Conservation (phyloP, 2,329 filamentous ascomycete species). For the Calonectria leucothoes region DNA sequence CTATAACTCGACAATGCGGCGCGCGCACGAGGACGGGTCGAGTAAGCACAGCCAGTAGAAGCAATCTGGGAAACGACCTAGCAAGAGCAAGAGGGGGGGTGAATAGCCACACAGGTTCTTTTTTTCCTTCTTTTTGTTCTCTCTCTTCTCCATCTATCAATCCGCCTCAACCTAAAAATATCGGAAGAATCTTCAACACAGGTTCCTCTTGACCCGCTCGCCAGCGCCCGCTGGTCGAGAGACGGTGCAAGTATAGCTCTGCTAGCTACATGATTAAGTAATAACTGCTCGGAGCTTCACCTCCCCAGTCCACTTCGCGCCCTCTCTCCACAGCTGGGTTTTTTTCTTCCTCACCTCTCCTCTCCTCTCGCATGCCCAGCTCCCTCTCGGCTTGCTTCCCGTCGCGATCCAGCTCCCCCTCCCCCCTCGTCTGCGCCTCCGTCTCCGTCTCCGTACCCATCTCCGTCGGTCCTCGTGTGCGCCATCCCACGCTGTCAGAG, state of each 20-base stretch:
- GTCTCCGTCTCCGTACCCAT: no score
- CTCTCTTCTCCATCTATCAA: background rate
- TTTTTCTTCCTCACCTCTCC: background rate
- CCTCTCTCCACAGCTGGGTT: background rate
- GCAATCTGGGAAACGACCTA: background rate
- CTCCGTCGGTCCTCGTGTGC: background rate
- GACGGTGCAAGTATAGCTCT: background rate
- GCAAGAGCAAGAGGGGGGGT: no score
- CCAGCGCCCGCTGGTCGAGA: background rate
- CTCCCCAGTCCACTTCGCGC: background rate
- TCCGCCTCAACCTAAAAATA: no score
- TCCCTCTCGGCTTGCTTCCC: background rate
- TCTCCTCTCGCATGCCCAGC: background rate
- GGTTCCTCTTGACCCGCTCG: background rate
- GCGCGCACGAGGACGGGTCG: background rate
- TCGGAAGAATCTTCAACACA: background rate
- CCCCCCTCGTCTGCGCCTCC: no score
- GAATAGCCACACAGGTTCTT: background rate
- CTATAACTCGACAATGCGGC: background rate
- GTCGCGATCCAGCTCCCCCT: background rate
- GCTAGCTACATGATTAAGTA: constrained; percentile 23
- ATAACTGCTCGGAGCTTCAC: background rate
- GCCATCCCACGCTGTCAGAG: background rate
- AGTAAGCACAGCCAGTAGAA: background rate
- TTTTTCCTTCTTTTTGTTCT: background rate